phyloP scores from a whole-genome alignment of 805 yeast genomes.

The Ogataea henricii region DNA sequence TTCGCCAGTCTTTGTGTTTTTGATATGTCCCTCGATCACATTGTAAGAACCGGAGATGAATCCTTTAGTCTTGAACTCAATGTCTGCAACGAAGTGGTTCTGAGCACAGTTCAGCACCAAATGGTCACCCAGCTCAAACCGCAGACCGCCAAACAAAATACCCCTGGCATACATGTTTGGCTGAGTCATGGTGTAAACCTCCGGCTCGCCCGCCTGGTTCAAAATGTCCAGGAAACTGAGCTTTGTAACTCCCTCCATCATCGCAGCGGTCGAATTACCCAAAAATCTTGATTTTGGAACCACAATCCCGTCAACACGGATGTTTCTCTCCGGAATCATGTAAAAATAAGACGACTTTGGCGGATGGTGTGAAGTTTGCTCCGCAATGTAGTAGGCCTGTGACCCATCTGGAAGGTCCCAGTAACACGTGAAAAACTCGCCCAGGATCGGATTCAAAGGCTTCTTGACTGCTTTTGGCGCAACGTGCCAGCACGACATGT shows the following conservation, averaged over 20 bases:
- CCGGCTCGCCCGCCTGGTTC: conserved; percentile 52
- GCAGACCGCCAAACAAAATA: conserved; percentile 84
- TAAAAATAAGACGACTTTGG: conserved; percentile 95
- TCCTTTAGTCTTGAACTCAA: conserved; percentile 95
- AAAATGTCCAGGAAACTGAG: conserved; percentile 64
- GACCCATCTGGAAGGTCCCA: conserved; percentile 80
- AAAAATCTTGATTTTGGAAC: conserved; percentile 85
- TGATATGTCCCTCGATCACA: conserved; percentile 76
- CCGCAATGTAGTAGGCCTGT: conserved; percentile 82
- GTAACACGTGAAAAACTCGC: conserved; percentile 86
- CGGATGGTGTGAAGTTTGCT: conserved; percentile 98
- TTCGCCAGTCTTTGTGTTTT: conserved; percentile 51
- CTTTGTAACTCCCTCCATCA: conserved; percentile 90
- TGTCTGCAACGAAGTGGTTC: conserved; percentile 65
- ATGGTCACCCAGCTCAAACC: conserved; percentile 91
- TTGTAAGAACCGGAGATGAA: conserved; percentile 91
- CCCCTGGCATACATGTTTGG: conserved; percentile 97
- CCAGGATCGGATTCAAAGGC: conserved; percentile 92
- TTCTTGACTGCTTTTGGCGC: conserved; percentile 98
- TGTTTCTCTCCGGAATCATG: conserved; percentile 74
- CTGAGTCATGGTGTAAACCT: conserved; percentile 82
- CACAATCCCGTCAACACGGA: conserved; percentile 86
- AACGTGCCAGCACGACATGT: conserved; percentile 95
- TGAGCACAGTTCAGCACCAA: conserved; percentile 69
- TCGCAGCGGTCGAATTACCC: conserved; percentile 95